Percentiles rank a stretch among this genome's conserved stretches.
Evolutionary conservation across 106 monocot species (phyloP).

Genomic region (Platanthera zijinensis): DNA sequence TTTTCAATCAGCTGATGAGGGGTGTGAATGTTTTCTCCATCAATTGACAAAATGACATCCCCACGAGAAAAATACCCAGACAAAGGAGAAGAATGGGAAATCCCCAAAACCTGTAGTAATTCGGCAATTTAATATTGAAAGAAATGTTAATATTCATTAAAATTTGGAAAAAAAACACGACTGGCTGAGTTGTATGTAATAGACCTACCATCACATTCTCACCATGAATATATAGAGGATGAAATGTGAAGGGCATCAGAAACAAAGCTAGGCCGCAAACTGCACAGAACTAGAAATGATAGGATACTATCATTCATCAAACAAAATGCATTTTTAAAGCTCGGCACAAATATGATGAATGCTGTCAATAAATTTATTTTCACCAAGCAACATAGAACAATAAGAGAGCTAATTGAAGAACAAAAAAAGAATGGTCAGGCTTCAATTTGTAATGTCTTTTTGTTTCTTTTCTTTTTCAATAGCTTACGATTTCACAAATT

Average conservation of each 20-base stretch:
- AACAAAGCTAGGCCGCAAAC: constrained; percentile 44
- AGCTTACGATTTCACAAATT: not conserved
- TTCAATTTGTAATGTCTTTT: not conserved
- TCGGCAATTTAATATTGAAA: constrained; percentile 6
- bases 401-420: not conserved
- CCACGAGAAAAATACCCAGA: constrained; percentile 42
- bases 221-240: constrained; percentile 55
- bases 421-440: not conserved
- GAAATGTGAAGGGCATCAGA: constrained; percentile 51
- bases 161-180: constrained; percentile 1
- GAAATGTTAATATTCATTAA: constrained; percentile 1
- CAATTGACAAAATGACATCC: constrained; percentile 56
- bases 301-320: not conserved
- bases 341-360: not conserved
- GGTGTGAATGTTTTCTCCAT: constrained; percentile 47
- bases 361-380: not conserved
- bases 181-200: not conserved
- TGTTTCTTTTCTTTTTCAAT: not conserved
- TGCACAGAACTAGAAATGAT: constrained; percentile 54
- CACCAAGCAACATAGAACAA: constrained; percentile 1
- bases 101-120: constrained; percentile 51
- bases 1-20: constrained; percentile 53
- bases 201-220: constrained; percentile 58
- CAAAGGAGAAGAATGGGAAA: constrained; percentile 53
- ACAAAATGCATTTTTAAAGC: not conserved